Evolutionary conservation across 2,329 filamentous ascomycete genomes (phyloP).

Genomic region (Monosporascus sp.): DNA sequence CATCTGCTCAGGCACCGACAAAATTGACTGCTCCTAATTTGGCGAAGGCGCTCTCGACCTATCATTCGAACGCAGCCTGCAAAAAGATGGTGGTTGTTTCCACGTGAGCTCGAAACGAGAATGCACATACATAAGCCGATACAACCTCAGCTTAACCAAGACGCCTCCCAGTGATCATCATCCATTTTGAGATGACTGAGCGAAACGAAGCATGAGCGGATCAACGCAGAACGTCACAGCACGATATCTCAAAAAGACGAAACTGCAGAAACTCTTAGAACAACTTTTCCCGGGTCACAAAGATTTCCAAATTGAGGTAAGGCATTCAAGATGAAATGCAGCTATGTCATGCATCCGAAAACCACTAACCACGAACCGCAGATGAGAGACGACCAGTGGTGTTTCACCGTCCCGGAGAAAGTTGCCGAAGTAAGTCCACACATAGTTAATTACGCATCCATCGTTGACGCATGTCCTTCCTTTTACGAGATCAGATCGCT

Average conservation of each 20-base stretch:
- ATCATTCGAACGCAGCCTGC: no score
- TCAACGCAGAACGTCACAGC: constrained; percentile 18
- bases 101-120: neutral
- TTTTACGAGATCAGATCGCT: neutral
- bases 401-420: constrained; percentile 18
- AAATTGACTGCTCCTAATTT: no score
- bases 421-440: constrained; percentile 14
- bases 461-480: neutral
- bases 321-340: neutral
- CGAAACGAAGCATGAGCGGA: neutral
- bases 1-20: no score
- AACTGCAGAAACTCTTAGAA: constrained; percentile 20
- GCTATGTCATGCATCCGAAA: neutral
- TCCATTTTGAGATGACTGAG: neutral
- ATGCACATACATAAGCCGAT: neutral
- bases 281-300: constrained; percentile 18
- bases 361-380: constrained; percentile 8
- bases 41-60: no score
- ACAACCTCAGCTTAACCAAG: no score
- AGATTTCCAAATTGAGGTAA: constrained; percentile 24
- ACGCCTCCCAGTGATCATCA: no score
- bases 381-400: constrained; percentile 26
- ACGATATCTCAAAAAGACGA: constrained; percentile 22
- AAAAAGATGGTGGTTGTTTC: no score
- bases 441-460: neutral